Percentiles rank a stretch among this genome's conserved stretches.
Evolutionary conservation across 306 rosid genomes (phyloP).

Genomic region (Acacia melanoxylon): DNA sequence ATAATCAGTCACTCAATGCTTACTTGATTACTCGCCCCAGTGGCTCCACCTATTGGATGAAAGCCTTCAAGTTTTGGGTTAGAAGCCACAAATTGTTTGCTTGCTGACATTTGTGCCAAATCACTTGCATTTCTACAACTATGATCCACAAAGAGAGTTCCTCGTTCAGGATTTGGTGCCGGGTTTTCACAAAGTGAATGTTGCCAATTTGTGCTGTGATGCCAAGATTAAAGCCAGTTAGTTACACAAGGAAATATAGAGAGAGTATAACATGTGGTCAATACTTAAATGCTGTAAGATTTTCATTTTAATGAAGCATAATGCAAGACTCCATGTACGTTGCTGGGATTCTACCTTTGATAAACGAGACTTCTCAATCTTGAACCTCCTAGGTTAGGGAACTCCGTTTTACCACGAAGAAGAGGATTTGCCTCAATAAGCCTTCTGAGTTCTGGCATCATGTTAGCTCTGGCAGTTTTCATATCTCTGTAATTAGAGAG

Average conservation of each 20-base stretch:
- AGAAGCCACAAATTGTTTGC: conserved; percentile 3
- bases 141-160: conserved; percentile 32
- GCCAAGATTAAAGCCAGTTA: conserved; percentile 19
- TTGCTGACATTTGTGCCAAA: conserved; percentile 4
- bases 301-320: background rate
- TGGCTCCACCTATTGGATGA: conserved; percentile 20
- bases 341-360: conserved; percentile 40
- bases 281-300: background rate
- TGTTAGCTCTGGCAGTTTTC: conserved; percentile 36
- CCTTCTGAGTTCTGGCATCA: conserved; percentile 41
- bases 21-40: conserved; percentile 12
- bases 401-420: conserved; percentile 40
- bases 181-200: conserved; percentile 30
- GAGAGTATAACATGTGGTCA: background rate
- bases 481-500: conserved; percentile 41
- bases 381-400: conserved; percentile 36
- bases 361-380: conserved; percentile 43
- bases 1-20: background rate
- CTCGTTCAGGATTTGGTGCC: conserved; percentile 26
- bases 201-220: conserved; percentile 32
- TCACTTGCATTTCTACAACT: conserved; percentile 22
- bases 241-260: background rate
- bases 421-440: conserved; percentile 45
- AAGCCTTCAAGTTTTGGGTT: conserved; percentile 14
- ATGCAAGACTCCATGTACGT: background rate